Evolutionary conservation across 2,329 filamentous ascomycete species (phyloP), one percentile per base, ranked within the genome.

Genomic region (Thielaviopsis cerberus): DNA sequence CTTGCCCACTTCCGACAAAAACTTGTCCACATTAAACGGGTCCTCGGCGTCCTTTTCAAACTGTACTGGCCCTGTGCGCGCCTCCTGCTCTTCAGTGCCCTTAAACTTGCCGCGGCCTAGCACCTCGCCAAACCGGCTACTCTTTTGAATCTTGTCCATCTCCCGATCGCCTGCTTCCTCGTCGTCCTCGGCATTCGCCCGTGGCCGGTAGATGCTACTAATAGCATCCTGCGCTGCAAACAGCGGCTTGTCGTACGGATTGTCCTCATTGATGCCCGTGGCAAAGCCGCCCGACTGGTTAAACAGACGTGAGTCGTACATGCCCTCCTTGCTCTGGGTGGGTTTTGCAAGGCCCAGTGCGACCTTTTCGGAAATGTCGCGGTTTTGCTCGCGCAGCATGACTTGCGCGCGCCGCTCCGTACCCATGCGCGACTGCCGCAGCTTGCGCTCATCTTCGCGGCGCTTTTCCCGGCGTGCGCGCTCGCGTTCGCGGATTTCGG

Each of bases 251-350:
- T 97, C 92, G 72, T 97, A 98, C 0, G 84, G 82, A 67, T 98
- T 92, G 69, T 98, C 92, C 70, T 98, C 92, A 69, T 98, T 98
- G 77, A 96, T 89, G 0, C 91, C 92, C 56, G 83, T 80, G 64
- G 89, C 85, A 68, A 98, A 94, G 0, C 92, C 92, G 64, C 86
- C 90, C 5, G 83, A 85, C 71, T 94, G 88, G 71, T 97, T 96
- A 72, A 98, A 98, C 27, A 98, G 73, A 48, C 92, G 79, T 1
- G 89, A 94, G 72, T 98, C 92, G 73, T 94, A 98, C 92, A 97
- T 97, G 24, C 86, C 83, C 69, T 98, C 92, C 58, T 85, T 85
- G 55, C 83, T 86, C 67, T 92, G 86, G 3, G 92, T 96, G 2
- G 92, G 92, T 70, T 97, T 98, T 5, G 92, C 92, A 54, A 97